Evolutionary conservation across 75 land plant genomes (phyloP).

Genomic region (Cunninghamia lanceolata): DNA sequence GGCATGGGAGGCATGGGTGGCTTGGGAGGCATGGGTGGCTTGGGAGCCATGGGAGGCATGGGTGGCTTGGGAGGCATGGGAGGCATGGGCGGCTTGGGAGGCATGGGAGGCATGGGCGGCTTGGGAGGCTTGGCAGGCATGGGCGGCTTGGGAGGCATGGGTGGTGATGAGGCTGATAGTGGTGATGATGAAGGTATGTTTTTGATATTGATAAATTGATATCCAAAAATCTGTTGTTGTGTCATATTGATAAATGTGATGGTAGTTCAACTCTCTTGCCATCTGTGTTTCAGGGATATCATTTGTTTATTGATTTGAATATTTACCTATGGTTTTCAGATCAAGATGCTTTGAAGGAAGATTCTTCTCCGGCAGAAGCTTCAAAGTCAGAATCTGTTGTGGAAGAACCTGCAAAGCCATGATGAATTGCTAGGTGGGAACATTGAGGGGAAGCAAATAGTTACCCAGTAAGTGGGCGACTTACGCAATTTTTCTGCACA

Average conservation of each 20-base stretch:
- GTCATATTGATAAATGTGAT: not conserved
- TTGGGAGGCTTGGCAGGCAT: conserved; percentile 1
- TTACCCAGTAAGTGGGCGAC: not conserved
- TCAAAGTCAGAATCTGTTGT: not conserved
- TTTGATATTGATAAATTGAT: not conserved
- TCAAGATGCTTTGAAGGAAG: conserved; percentile 11
- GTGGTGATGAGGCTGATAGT: conserved; percentile 22
- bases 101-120: not conserved
- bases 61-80: conserved; percentile 18
- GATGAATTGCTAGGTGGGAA: not conserved
- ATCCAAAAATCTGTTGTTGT: not conserved
- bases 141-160: not conserved
- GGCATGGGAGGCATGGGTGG: conserved; percentile 13
- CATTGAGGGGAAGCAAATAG: not conserved
- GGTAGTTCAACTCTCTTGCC: not conserved
- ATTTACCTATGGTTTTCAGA: not conserved
- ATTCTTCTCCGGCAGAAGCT: not conserved
- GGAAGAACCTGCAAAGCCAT: not conserved
- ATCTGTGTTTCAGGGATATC: too few relatives aligned
- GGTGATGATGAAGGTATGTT: conserved; percentile 50
- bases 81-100: not conserved
- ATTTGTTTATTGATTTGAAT: too few relatives aligned
- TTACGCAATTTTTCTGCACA: not conserved
- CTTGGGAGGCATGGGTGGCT: not conserved
- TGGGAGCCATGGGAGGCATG: conserved; percentile 12